These are phyloP conservation scores for Beta vulgaris DNA, from an alignment of 148 eudicot genomes.

Conservation along the genomic window DNA sequence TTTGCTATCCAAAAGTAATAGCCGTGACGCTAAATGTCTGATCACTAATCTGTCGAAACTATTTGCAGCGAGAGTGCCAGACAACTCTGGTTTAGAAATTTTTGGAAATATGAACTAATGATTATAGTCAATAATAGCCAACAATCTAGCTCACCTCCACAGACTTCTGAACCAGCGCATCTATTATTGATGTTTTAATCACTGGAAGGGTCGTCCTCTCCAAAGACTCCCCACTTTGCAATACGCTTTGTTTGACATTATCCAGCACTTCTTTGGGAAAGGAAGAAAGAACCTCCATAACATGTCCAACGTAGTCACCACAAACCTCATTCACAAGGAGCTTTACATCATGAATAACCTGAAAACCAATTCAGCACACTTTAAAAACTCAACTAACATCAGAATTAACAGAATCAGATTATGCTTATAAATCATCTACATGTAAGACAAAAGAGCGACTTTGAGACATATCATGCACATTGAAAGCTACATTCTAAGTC, in stretches of 20 bases:
- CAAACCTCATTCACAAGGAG: slow-evolving; percentile 56
- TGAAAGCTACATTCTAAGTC: neutral
- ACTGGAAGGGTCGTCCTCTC: slow-evolving; percentile 51
- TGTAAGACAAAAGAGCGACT: neutral
- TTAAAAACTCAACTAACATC: neutral
- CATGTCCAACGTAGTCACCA: slow-evolving; percentile 53
- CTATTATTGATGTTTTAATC: slow-evolving; percentile 52
- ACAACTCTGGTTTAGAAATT: neutral
- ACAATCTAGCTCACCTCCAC: slow-evolving; percentile 59
- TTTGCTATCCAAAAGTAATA: neutral
- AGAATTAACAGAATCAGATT: neutral
- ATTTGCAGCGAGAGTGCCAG: neutral
- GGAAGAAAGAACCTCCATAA: slow-evolving; percentile 59
- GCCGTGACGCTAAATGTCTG: neutral
- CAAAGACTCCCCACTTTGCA: slow-evolving; percentile 67
- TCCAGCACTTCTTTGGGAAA: slow-evolving; percentile 79
- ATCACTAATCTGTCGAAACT: neutral
- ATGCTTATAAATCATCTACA: neutral
- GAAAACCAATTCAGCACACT: slow-evolving; percentile 28
- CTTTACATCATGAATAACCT: slow-evolving; percentile 86
- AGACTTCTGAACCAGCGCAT: slow-evolving; percentile 71
- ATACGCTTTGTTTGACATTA: slow-evolving; percentile 71
- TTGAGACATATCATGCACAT: neutral
- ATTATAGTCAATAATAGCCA: neutral
- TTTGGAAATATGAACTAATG: neutral